Percentiles rank a stretch among this genome's conserved stretches.
These are phyloP conservation scores for Nepenthes alata DNA, from an alignment of 179 eudicot species.

Conservation along the genomic window DNA sequence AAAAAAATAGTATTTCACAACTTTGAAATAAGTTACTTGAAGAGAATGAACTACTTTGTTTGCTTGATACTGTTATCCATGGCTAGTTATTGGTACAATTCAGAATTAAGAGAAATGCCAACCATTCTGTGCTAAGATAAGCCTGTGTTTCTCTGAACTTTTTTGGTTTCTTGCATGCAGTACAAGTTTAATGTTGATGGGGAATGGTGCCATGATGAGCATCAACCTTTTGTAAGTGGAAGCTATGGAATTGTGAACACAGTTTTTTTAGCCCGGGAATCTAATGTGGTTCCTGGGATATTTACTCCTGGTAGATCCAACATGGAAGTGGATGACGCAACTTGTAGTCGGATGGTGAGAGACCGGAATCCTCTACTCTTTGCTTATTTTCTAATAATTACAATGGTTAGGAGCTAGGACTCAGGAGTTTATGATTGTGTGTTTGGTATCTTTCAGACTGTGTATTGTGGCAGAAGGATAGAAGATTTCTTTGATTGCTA, in stretches of 20 bases:
- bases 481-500: neutral
- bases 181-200: constrained; percentile 94
- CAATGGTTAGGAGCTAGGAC: neutral
- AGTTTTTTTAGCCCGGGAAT: constrained; percentile 44
- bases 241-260: constrained; percentile 71
- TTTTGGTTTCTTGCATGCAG: constrained; percentile 27
- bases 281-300: constrained; percentile 33
- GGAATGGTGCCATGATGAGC: constrained; percentile 87
- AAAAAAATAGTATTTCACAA: too few species aligned
- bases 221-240: constrained; percentile 56
- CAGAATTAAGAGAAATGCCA: too few species aligned
- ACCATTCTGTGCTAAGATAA: neutral
- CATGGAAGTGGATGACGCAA: constrained; percentile 86
- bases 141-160: constrained; percentile 10
- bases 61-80: too few species aligned
- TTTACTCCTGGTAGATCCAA: constrained; percentile 38
- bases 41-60: too few species aligned
- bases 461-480: neutral
- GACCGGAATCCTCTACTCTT: neutral
- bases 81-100: too few species aligned
- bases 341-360: constrained; percentile 33
- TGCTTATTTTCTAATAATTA: too few species aligned
- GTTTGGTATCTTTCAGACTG: neutral
- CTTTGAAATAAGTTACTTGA: too few species aligned
- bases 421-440: neutral